Evolutionary conservation across 2,329 filamentous ascomycete species (phyloP).

Genomic region (Diplodia seriata): DNA sequence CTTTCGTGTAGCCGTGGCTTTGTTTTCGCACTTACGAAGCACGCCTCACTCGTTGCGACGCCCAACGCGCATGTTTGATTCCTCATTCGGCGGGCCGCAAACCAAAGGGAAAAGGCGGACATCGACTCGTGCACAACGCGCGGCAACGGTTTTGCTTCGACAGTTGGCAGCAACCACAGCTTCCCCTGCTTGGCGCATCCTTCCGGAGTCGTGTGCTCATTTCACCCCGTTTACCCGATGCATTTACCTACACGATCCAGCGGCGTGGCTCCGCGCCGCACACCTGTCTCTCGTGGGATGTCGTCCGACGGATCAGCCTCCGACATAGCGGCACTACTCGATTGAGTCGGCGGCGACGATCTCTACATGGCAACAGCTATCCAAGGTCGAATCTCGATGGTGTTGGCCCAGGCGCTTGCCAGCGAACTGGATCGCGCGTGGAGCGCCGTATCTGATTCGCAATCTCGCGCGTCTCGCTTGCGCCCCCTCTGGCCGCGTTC

Average conservation of each 20-base stretch:
- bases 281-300: slow-evolving; percentile 12
- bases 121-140: slow-evolving; percentile 15
- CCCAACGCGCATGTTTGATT: background rate
- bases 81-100: background rate
- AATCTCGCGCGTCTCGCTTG: slow-evolving; percentile 27
- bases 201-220: slow-evolving; percentile 28
- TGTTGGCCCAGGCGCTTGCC: slow-evolving; percentile 19
- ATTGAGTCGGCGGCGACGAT: slow-evolving; percentile 15
- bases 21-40: background rate
- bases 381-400: background rate
- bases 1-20: slow-evolving; percentile 5
- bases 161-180: background rate
- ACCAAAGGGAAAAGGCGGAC: slow-evolving; percentile 9
- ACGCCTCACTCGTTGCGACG: slow-evolving; percentile 12
- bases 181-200: slow-evolving; percentile 23
- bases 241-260: slow-evolving; percentile 15
- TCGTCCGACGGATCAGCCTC: slow-evolving; percentile 9
- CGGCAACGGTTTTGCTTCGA: slow-evolving; percentile 21
- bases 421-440: slow-evolving; percentile 21
- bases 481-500: slow-evolving; percentile 9
- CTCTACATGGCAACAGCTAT: slow-evolving; percentile 4
- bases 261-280: slow-evolving; percentile 9
- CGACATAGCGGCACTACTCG: background rate
- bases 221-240: slow-evolving; percentile 13
- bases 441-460: slow-evolving; percentile 29